Percentiles rank a stretch among this genome's conserved stretches.
Conservation (phyloP, 176 grass and related monocot species). For the Bonia amplexicaulis region DNA sequence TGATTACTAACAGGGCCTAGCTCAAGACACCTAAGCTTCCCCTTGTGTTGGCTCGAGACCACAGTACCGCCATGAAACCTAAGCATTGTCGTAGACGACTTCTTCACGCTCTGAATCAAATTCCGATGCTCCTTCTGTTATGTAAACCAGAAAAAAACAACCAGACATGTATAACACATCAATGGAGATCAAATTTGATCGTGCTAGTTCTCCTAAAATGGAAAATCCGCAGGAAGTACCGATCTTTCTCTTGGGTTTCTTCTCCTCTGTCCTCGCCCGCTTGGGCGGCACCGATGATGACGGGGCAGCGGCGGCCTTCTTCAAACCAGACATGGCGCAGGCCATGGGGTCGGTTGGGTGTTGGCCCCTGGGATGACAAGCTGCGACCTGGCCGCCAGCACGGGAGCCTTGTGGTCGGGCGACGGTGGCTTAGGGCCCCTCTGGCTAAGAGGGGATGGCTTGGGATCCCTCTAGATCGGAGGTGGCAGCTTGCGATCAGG, state of each 20-base stretch:
- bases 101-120: slow-evolving; percentile 57
- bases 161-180: background rate
- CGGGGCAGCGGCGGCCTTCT: slow-evolving; percentile 15
- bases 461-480: background rate
- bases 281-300: background rate
- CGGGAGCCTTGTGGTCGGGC: background rate
- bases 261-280: slow-evolving; percentile 42
- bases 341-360: background rate
- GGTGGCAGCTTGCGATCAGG: background rate
- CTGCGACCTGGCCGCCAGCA: slow-evolving; percentile 25
- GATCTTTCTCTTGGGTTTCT: slow-evolving; percentile 54
- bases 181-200: background rate
- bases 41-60: slow-evolving; percentile 72
- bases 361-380: slow-evolving; percentile 53
- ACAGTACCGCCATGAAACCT: slow-evolving; percentile 50
- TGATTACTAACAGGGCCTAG: slow-evolving; percentile 77
- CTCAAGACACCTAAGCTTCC: slow-evolving; percentile 89
- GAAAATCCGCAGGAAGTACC: slow-evolving; percentile 21
- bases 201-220: background rate
- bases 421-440: background rate
- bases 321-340: background rate
- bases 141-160: slow-evolving; percentile 25
- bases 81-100: slow-evolving; percentile 48
- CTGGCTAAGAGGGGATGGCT: background rate
- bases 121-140: slow-evolving; percentile 65